Percentiles rank a stretch among this genome's conserved stretches.
Conservation (phyloP, 2,329 filamentous ascomycete genomes). For the Aspergillus proliferans region DNA sequence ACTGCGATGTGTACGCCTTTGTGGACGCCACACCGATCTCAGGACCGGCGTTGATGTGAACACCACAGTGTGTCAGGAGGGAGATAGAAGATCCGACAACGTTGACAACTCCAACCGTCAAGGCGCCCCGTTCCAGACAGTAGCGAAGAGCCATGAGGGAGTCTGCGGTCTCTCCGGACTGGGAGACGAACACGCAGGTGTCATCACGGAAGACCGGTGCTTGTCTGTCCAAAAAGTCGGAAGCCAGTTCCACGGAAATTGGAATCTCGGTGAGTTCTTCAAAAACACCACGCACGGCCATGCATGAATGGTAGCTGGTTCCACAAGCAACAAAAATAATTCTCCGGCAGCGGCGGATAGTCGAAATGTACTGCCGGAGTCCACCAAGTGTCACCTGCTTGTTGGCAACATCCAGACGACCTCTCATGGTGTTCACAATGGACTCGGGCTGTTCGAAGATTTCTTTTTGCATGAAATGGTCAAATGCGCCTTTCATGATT, state of each 20-base stretch:
- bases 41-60: constrained; percentile 97
- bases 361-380: constrained; percentile 90
- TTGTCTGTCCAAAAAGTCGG: constrained; percentile 94
- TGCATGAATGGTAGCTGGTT: constrained; percentile 97
- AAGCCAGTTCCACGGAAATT: constrained; percentile 92
- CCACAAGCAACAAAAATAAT: constrained; percentile 99
- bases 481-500: constrained; percentile 99
- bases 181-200: constrained; percentile 97
- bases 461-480: constrained; percentile 99
- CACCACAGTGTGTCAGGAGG: constrained; percentile 97
- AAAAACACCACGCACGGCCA: constrained; percentile 96
- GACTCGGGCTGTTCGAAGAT: constrained; percentile 99
- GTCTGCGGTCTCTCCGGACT: constrained; percentile 97
- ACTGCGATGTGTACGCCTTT: constrained; percentile 98
- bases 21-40: constrained; percentile 99
- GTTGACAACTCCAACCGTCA: constrained; percentile 98
- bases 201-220: constrained; percentile 99
- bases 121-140: constrained; percentile 92
- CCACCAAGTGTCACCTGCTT: constrained; percentile 94
- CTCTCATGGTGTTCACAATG: constrained; percentile 99
- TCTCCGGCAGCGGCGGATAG: constrained; percentile 91
- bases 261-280: constrained; percentile 98
- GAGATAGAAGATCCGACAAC: constrained; percentile 98
- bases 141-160: constrained; percentile 95
- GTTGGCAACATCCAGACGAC: constrained; percentile 87